A percentile compares a stretch with the other conserved stretches of the same genome.
Evolutionary conservation across 2,329 filamentous ascomycete genomes (phyloP).

Genomic region (Lecanosticta acicola): DNA sequence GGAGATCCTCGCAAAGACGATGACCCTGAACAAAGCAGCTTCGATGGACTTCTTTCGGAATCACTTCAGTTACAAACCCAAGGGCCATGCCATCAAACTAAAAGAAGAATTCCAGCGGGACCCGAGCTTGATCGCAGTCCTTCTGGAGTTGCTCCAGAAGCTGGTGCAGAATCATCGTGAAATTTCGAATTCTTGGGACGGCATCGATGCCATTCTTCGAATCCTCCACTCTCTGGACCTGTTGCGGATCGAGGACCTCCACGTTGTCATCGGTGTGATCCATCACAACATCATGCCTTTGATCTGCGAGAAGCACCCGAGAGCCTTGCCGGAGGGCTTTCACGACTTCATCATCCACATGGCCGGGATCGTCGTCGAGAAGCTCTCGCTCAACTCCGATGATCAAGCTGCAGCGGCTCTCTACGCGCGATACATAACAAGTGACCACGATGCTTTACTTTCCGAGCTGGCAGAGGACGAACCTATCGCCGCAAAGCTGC

Average conservation of each 20-base stretch:
- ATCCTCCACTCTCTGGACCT: slow-evolving; percentile 8
- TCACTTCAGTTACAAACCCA: slow-evolving; percentile 4
- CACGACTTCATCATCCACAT: slow-evolving; percentile 17
- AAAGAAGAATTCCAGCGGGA: neutral
- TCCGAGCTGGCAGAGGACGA: slow-evolving; percentile 6
- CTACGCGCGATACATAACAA: slow-evolving; percentile 22
- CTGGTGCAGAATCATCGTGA: slow-evolving; percentile 13
- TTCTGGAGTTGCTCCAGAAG: slow-evolving; percentile 11
- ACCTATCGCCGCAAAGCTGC: slow-evolving; percentile 5
- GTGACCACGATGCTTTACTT: slow-evolving; percentile 20
- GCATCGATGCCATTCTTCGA: slow-evolving; percentile 20
- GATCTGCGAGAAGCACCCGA: slow-evolving; percentile 28
- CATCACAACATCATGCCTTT: slow-evolving; percentile 23
- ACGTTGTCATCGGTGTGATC: slow-evolving; percentile 19
- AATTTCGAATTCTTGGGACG: slow-evolving; percentile 19
- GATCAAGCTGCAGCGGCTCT: slow-evolving; percentile 8
- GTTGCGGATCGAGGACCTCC: neutral
- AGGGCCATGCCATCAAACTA: neutral
- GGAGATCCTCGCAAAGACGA: slow-evolving; percentile 12
- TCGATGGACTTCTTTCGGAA: slow-evolving; percentile 4
- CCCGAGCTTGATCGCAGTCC: neutral
- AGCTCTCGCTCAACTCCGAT: slow-evolving; percentile 5
- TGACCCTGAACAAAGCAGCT: slow-evolving; percentile 5
- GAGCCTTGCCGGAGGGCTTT: slow-evolving; percentile 24
- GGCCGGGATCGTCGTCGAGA: slow-evolving; percentile 3